Evolutionary conservation across 805 yeast genomes (phyloP), one percentile per base, ranked within the genome.

Genomic region (Maudiozyma pseudohumilis): DNA sequence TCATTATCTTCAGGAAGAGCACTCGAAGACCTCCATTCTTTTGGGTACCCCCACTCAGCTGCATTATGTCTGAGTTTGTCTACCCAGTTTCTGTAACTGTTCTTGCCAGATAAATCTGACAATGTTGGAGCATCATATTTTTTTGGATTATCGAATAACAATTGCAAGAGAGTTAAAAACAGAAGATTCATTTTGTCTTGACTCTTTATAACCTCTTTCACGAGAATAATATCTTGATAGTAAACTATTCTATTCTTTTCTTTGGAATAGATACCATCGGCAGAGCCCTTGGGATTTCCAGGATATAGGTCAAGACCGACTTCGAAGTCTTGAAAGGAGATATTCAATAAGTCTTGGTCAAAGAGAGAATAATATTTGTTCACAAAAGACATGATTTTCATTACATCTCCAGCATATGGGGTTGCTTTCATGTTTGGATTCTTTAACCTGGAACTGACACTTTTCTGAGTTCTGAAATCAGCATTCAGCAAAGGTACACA

Each of bases 11-110:
- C 24, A 34, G 47, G 41, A 6, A 23, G 6, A 5, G 4, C 17
- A 8, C 11, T 10, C 22, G 12, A 28, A 5, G 16, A 8, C 29
- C 46, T 41, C 58, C 58, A 53, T 41, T 51, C 53, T 11, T 35
- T 40, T 13, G 58, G 58, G 32, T 49, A 51, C 10, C 58, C 58
- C 54, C 54, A 53, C 25, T 50, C 48, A 10, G 17, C 8, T 2
- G 49, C 49, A 13, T 34, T 31, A 4, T 17, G 23, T 16, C 49
- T 42, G 22, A 53, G 21, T 33, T 40, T 42, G 4, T 36, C 38
- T 10, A 50, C 21, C 6, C 37, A 38, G 17, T 39, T 30, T 17
- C 34, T 37, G 6, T 46, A 29, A 10, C 40, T 36, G 6, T 41
- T 36, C 26, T 20, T 36, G 12, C 21, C 24, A 17, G 19, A 11